Evolutionary conservation across 768 basidiomycete species (phyloP).

Genomic region (Pilatotrama ljubarskyi): DNA sequence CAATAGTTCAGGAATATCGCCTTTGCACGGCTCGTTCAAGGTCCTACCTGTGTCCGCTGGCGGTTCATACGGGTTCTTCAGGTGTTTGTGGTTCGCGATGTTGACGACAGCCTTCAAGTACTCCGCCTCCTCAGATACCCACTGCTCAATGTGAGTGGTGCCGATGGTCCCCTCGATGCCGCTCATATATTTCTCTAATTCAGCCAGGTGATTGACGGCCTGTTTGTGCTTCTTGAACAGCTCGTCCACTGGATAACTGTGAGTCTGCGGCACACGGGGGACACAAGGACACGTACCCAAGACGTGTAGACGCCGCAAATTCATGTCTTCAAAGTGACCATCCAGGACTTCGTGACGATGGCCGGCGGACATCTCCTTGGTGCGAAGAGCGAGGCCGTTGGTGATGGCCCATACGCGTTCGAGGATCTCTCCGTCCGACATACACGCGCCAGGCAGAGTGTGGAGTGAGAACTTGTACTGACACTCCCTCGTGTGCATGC

Average conservation of each 20-base stretch:
- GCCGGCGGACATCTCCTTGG: slow-evolving; percentile 20
- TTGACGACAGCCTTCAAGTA: neutral
- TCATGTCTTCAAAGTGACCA: slow-evolving; percentile 16
- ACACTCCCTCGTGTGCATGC: slow-evolving; percentile 13
- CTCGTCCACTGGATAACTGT: neutral
- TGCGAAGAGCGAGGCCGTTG: slow-evolving; percentile 5
- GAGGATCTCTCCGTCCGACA: slow-evolving; percentile 20
- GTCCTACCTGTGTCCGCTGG: neutral
- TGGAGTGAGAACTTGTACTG: slow-evolving; percentile 7
- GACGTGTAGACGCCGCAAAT: slow-evolving; percentile 2
- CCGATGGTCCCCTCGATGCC: neutral
- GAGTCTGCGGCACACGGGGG: neutral
- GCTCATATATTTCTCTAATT: too few species aligned
- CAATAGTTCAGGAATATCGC: too few species aligned
- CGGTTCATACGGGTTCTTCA: neutral
- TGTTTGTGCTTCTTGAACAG: too few species aligned
- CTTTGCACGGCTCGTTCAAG: neutral
- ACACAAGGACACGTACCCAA: slow-evolving; percentile 10
- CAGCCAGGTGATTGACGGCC: too few species aligned
- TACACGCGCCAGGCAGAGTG: slow-evolving; percentile 11
- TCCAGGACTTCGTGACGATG: slow-evolving; percentile 27
- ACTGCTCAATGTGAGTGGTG: neutral
- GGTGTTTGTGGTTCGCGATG: neutral
- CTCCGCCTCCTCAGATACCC: neutral
- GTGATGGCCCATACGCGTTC: slow-evolving; percentile 20